Evolutionary conservation across 345 rosid species (phyloP).

Genomic region (Excoecaria agallocha): DNA sequence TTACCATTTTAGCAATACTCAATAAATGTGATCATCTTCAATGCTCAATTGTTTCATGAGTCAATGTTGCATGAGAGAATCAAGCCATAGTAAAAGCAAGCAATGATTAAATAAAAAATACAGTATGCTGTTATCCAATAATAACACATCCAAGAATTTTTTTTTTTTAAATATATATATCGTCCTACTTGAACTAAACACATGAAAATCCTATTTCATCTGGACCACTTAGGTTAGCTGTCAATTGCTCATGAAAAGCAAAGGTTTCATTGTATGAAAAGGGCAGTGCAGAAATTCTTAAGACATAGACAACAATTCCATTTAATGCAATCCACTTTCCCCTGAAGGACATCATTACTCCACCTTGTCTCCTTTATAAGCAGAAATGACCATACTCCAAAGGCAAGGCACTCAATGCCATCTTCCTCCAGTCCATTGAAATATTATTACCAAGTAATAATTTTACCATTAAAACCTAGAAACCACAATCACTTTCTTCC

Average conservation of each 20-base stretch:
- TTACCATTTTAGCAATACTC: neutral
- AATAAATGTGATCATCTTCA: neutral
- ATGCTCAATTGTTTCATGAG: neutral
- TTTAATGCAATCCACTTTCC: neutral
- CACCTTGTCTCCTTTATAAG: too few relatives aligned
- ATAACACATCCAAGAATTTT: neutral
- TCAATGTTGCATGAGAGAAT: neutral
- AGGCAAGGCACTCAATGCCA: neutral
- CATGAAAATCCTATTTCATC: neutral
- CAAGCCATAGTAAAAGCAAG: neutral
- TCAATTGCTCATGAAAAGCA: neutral
- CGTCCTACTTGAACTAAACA: neutral
- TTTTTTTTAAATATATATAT: neutral
- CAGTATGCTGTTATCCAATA: neutral
- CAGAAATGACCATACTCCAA: neutral
- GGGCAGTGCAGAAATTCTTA: neutral
- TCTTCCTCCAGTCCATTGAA: neutral
- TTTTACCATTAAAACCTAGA: too few relatives aligned
- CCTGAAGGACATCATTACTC: too few relatives aligned
- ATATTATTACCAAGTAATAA: too few relatives aligned
- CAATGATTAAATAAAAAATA: neutral
- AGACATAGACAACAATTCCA: neutral
- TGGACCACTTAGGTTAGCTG: neutral
- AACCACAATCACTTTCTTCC: too few relatives aligned
- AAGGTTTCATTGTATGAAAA: neutral